phyloP scores from a whole-genome alignment of 352 stramenopile species.

The Phytophthora niederhauseri region DNA sequence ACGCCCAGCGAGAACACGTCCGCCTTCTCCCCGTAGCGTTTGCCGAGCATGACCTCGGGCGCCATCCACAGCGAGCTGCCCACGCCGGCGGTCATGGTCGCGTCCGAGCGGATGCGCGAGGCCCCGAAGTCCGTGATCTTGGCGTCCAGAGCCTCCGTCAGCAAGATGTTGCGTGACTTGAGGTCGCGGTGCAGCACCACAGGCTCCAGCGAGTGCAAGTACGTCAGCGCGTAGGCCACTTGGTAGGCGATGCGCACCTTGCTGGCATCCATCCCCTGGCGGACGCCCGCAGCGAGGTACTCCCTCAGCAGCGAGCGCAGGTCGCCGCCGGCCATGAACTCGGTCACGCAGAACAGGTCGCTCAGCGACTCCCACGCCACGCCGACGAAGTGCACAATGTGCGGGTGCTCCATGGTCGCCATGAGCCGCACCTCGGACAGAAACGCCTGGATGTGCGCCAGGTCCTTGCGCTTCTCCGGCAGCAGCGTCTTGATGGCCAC shows the following conservation, averaged over 20 bases:
- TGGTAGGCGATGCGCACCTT: conserved; percentile 17
- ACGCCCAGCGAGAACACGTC: too few relatives aligned
- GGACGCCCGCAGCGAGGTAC: too few relatives aligned
- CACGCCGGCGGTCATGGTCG: conserved; percentile 29
- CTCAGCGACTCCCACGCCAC: conserved; percentile 32
- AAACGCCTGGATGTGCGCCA: conserved; percentile 23
- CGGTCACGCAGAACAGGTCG: conserved; percentile 32
- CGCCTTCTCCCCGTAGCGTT: too few relatives aligned
- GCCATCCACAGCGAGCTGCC: conserved; percentile 18
- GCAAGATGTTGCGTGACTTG: conserved; percentile 67
- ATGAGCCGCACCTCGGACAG: conserved; percentile 32
- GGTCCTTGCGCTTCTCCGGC: conserved; percentile 8
- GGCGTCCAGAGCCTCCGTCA: conserved; percentile 32
- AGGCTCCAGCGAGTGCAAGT: too few relatives aligned
- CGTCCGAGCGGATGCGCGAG: conserved; percentile 9
- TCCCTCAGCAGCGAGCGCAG: conserved; percentile 20
- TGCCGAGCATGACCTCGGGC: too few relatives aligned
- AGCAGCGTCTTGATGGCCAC: conserved; percentile 33
- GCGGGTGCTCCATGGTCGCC: conserved; percentile 21
- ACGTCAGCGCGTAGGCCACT: conserved; percentile 10
- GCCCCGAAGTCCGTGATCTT: conserved; percentile 50
- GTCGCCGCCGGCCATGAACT: not conserved
- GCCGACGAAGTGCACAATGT: conserved; percentile 31
- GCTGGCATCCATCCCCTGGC: conserved; percentile 9
- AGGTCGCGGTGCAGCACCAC: too few relatives aligned